These are phyloP conservation scores for Aureobasidium pullulans DNA, from an alignment of 2,329 filamentous ascomycete genomes.

Conservation along the genomic window DNA sequence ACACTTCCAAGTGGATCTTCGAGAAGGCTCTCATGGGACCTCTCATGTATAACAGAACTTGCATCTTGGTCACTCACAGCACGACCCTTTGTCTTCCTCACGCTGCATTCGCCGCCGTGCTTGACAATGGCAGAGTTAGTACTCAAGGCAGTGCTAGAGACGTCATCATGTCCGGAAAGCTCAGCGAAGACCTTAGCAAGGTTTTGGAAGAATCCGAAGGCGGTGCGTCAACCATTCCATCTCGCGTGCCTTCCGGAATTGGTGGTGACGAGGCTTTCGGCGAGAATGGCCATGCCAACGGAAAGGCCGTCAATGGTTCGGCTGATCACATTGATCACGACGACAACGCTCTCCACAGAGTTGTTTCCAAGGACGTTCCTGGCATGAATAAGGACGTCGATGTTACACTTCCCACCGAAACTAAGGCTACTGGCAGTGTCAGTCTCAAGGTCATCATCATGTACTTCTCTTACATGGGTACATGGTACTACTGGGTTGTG, in stretches of 20 bases:
- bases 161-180: conserved; percentile 76
- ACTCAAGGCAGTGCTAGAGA: conserved; percentile 70
- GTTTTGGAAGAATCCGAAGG: conserved; percentile 60
- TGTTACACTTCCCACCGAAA: conserved; percentile 48
- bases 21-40: conserved; percentile 84
- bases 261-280: conserved; percentile 45
- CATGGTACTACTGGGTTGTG: conserved; percentile 88
- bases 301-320: conserved; percentile 34
- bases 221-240: conserved; percentile 64
- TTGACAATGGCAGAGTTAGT: conserved; percentile 77
- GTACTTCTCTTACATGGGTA: conserved; percentile 87
- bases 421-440: conserved; percentile 77
- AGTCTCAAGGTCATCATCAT: conserved; percentile 79
- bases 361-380: conserved; percentile 31
- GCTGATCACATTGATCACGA: conserved; percentile 15
- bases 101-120: conserved; percentile 71
- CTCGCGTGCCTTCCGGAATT: conserved; percentile 68
- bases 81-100: conserved; percentile 76
- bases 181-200: conserved; percentile 68
- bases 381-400: conserved; percentile 30
- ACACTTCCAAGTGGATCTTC: conserved; percentile 98
- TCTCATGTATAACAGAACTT: conserved; percentile 81
- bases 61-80: conserved; percentile 94
- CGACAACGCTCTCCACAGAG: conserved; percentile 41
- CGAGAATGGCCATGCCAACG: conserved; percentile 38